Base-by-base conservation (phyloP, 1,284 basidiomycete species). In the Sporisorium reilianum region DNA sequence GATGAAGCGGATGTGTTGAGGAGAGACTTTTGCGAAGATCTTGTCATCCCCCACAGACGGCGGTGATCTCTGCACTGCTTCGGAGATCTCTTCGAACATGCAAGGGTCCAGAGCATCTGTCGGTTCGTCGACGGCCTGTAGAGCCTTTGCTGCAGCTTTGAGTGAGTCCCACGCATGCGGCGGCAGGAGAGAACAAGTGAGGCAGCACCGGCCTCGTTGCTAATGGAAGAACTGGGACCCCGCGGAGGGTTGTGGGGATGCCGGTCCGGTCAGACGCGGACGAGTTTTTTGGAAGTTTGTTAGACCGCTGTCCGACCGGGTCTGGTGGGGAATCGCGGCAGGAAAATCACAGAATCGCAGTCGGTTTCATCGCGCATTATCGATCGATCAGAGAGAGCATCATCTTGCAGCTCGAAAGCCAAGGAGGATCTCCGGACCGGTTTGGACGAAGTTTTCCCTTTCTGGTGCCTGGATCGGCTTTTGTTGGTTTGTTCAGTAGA, bases 351-450 rank as follows among this genome's bases (percentile, higher is more conserved):
- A 34, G 22, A 16, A 51, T 14, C 10, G 32, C 26, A 28, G 25
- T 25, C 45, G 5, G 36, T 53, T n/a, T 42, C 40, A 51, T 50
- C 56, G 38, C 32, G 30, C 41, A 32, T 55, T 49, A 62, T 62
- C 59, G 59, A 62, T 62, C 52, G 51, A 53, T 54, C 36, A 42
- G 20, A 45, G 9, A 38, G 18, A 44, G 50, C 59, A 55, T 62
- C 52, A 62, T 62, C 46, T 32, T 34, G 59, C 52, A 55, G 38
- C 5, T 7, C 38, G n/a, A 14, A 41, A 14, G 44, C 14, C 38
- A 20, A 14, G 44, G 14, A 54, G 61, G 57, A 64, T 49, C 57
- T 50, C 54, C 67, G 67, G 67, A 50, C 67, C 62, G 67, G 54
- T 61, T 20, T 38, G 23, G 4, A 25, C 3, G 5, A 16, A 22